These are phyloP conservation scores for Saccharomycopsis crataegensis DNA, from an alignment of 1,139 yeast genomes.

Conservation along the genomic window DNA sequence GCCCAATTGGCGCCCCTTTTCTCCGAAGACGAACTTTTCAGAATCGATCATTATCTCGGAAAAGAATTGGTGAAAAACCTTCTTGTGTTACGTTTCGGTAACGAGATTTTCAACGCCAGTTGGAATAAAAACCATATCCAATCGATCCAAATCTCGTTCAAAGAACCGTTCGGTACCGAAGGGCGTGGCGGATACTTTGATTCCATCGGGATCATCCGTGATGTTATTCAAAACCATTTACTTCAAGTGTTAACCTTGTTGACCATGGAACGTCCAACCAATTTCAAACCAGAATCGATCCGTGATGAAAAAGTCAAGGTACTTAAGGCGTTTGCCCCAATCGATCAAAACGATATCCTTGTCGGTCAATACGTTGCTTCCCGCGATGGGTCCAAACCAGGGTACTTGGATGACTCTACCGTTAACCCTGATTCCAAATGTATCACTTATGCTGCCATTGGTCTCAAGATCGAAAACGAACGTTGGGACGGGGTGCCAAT, in stretches of 20 bases:
- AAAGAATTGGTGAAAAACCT: conserved; percentile 97
- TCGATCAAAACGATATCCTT: conserved; percentile 59
- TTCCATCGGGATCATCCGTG: conserved; percentile 90
- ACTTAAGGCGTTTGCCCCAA: conserved; percentile 68
- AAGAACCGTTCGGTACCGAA: conserved; percentile 96
- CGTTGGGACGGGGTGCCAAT: conserved; percentile 99
- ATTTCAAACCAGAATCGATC: conserved; percentile 84
- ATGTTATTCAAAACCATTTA: conserved; percentile 96
- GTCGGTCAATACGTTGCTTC: conserved; percentile 86
- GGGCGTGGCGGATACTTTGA: conserved; percentile 99
- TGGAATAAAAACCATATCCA: conserved; percentile 80
- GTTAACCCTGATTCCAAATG: conserved; percentile 76
- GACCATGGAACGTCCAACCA: conserved; percentile 93
- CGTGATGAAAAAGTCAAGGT: conserved; percentile 96
- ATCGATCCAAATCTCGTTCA: conserved; percentile 81
- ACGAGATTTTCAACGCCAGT: conserved; percentile 71
- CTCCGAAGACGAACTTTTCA: conserved; percentile 82
- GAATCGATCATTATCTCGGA: conserved; percentile 96
- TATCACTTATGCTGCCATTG: conserved; percentile 86
- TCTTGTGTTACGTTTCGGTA: conserved; percentile 82
- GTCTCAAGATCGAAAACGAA: conserved; percentile 73
- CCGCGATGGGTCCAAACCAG: conserved; percentile 83
- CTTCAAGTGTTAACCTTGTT: conserved; percentile 85
- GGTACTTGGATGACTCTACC: conserved; percentile 89
- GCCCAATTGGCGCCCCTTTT: conserved; percentile 73